phyloP scores from a whole-genome alignment of 192 early-diverging fungal genomes.

The Backusella parvicylindrica region DNA sequence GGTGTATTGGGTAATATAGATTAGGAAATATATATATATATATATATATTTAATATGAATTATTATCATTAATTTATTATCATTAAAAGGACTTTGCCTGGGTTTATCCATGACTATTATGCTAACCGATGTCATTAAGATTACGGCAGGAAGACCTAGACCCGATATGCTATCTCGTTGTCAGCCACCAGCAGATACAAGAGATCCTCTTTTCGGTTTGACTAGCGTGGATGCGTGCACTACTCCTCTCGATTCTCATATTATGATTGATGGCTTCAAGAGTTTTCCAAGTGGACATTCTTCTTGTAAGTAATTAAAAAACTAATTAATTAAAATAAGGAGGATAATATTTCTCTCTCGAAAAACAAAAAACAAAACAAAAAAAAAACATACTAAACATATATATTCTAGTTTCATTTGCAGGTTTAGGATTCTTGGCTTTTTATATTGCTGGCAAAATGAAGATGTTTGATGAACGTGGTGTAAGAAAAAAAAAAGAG shows the following conservation, averaged over 20 bases:
- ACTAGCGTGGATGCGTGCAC: constrained; percentile 58
- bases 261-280: constrained; percentile 77
- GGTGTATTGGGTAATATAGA: constrained; percentile 31
- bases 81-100: constrained; percentile 35
- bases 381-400: too few species aligned
- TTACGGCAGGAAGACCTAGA: constrained; percentile 46
- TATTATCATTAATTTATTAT: neutral
- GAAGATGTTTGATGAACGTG: constrained; percentile 61
- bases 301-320: constrained; percentile 46
- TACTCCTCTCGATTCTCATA: constrained; percentile 33
- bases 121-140: constrained; percentile 51
- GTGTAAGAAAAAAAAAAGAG: constrained; percentile 15
- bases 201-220: constrained; percentile 56
- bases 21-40: neutral
- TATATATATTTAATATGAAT: neutral
- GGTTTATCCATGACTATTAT: constrained; percentile 44
- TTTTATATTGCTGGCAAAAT: constrained; percentile 73
- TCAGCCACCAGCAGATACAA: constrained; percentile 25
- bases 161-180: constrained; percentile 55
- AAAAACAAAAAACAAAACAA: too few species aligned
- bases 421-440: constrained; percentile 64
- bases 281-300: constrained; percentile 90
- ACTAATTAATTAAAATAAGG: too few species aligned
- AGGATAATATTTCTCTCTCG: too few species aligned
- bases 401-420: constrained; percentile 66